Evolutionary conservation across 495 filamentous ascomycete genomes (phyloP).

Genomic region (Aspergillus heteromorphus): DNA sequence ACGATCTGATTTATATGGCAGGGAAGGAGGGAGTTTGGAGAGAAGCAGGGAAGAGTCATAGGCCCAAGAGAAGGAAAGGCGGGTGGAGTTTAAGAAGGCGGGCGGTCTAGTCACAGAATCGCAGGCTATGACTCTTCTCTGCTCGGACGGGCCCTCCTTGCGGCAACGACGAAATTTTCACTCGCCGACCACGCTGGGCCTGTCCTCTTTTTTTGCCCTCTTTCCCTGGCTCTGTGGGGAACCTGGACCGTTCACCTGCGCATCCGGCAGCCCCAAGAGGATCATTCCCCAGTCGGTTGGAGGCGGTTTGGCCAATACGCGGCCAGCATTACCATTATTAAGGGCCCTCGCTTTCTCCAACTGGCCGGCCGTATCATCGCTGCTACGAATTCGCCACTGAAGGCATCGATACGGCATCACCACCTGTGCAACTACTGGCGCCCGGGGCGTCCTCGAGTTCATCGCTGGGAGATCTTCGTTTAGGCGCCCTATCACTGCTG

Average conservation of each 20-base stretch:
- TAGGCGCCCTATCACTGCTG: slow-evolving; percentile 1
- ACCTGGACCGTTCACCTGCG: slow-evolving; percentile 14
- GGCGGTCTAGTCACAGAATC: slow-evolving; percentile 16
- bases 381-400: not conserved
- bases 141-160: slow-evolving; percentile 1
- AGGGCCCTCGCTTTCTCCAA: not conserved
- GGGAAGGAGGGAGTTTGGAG: slow-evolving; percentile 2
- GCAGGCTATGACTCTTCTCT: slow-evolving; percentile 16
- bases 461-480: not conserved
- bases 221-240: slow-evolving; percentile 16
- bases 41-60: slow-evolving; percentile 22
- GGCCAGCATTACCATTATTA: slow-evolving; percentile 13
- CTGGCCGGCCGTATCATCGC: not conserved
- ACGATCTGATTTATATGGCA: slow-evolving; percentile 17
- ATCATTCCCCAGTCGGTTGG: slow-evolving; percentile 9
- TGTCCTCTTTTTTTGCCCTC: slow-evolving; percentile 9
- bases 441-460: too few relatives aligned
- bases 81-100: slow-evolving; percentile 18
- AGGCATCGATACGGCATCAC: not conserved
- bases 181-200: slow-evolving; percentile 10
- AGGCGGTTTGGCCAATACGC: slow-evolving; percentile 7
- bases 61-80: slow-evolving; percentile 15
- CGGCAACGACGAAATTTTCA: slow-evolving; percentile 26
- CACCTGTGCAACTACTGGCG: not conserved
- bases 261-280: slow-evolving; percentile 9